Conservation (phyloP, 1,139 yeast species). For the Magnusiomyces tetraspermus region DNA sequence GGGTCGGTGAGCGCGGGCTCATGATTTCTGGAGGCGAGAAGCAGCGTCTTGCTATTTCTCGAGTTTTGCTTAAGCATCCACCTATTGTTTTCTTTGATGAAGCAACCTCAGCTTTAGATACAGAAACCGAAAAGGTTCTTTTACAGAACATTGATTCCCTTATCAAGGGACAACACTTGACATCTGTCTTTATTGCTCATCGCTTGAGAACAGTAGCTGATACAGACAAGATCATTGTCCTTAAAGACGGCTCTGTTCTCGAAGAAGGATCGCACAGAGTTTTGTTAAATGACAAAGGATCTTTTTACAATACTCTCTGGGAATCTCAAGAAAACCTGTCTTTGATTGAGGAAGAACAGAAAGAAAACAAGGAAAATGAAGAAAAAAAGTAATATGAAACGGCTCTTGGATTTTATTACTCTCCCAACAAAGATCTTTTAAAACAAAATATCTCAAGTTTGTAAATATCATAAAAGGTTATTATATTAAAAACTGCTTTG, state of each 20-base stretch:
- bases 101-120: conserved; percentile 93
- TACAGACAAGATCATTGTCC: conserved; percentile 84
- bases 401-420: too few relatives aligned
- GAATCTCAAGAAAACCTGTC: conserved; percentile 66
- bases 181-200: conserved; percentile 90
- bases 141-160: conserved; percentile 60
- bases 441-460: too few relatives aligned
- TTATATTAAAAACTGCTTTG: too few relatives aligned
- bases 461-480: too few relatives aligned
- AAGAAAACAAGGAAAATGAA: too few relatives aligned
- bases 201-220: conserved; percentile 89
- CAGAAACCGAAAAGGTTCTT: conserved; percentile 86
- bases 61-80: conserved; percentile 72
- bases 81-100: conserved; percentile 94
- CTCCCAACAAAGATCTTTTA: too few relatives aligned
- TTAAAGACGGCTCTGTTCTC: conserved; percentile 64
- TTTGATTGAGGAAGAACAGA: too few relatives aligned
- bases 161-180: conserved; percentile 48
- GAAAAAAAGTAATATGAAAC: background rate
- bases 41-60: conserved; percentile 87
- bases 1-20: conserved; percentile 97
- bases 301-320: conserved; percentile 78
- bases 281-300: conserved; percentile 43
- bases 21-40: conserved; percentile 99
- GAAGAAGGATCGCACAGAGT: conserved; percentile 80